Percentiles rank a stretch among this genome's conserved stretches.
Evolutionary conservation across 768 basidiomycete genomes (phyloP).

Genomic region (Leucocoprinus sp.): DNA sequence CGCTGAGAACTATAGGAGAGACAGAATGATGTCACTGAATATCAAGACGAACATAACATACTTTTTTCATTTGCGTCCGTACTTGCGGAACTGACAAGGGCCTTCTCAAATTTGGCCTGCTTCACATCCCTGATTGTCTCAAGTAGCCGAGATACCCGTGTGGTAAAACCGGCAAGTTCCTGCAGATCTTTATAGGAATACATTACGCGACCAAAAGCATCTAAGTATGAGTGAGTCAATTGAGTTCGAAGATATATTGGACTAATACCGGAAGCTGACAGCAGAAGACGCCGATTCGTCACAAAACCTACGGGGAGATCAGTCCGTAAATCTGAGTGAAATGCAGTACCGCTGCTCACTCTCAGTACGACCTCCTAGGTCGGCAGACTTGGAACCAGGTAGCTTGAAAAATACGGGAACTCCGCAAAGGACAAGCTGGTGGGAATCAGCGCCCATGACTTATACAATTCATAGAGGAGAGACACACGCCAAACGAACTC

Average conservation of each 20-base stretch:
- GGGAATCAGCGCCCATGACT: background rate
- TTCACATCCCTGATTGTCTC: constrained; percentile 88
- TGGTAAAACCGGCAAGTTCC: constrained; percentile 93
- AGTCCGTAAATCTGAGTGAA: background rate
- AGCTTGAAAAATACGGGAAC: constrained; percentile 90
- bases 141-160: constrained; percentile 80
- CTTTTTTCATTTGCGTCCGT: constrained; percentile 70
- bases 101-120: constrained; percentile 82
- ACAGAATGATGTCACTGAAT: background rate
- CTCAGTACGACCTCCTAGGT: constrained; percentile 86
- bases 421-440: constrained; percentile 76
- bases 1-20: constrained; percentile 52
- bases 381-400: constrained; percentile 55
- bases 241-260: background rate
- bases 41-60: constrained; percentile 29
- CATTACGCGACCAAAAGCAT: constrained; percentile 94
- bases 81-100: constrained; percentile 65
- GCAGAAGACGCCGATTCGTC: constrained; percentile 84
- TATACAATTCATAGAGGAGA: background rate
- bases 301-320: constrained; percentile 63
- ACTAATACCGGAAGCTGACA: constrained; percentile 69
- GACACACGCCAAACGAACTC: constrained; percentile 85
- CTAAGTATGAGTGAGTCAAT: constrained; percentile 25
- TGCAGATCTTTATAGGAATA: constrained; percentile 96
- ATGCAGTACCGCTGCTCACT: constrained; percentile 33